Evolutionary conservation across 352 stramenopile species (phyloP), one percentile per base, ranked within the genome.

Genomic region (Plasmopara viticola): DNA sequence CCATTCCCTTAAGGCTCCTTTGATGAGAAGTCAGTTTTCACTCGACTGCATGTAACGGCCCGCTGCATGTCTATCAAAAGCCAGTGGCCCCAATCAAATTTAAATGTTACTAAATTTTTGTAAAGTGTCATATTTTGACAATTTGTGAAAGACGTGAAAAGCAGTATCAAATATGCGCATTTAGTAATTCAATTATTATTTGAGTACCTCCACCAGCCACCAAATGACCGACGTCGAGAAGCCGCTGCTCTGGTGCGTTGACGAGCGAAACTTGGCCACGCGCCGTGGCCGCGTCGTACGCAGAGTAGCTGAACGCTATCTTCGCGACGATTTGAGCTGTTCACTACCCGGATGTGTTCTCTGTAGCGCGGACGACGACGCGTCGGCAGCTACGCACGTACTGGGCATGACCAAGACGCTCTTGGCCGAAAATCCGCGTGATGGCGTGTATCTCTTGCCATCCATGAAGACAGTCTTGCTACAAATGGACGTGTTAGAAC

Each of bases 401-500:
- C 56, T 78, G 56, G 73, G 70, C 33, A 74, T 43, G 42, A 77
- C 65, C 48, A 79, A 89, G 64, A 74, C 81, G 37, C 65, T 86
- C 1, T 55, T 95, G 39, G 82, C 65, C 4, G 60, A 72, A 1
- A 59, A 34, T 38, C 78, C 83, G 15, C 66, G 72, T 17, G 60
- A 81, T 13, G 66, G 60, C 9, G 17, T 70, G 47, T 92, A 96
- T 51, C 51, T 96, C n/a, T 57, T 97, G 31, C 73, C 87, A 47
- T 92, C 92, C 38, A 95, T 92, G 62, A 89, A 95, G 68, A 80
- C 95, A 10, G 74, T 94, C 55, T 56, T 95, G n/a, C 65, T 81
- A 37, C 87, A 97, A 61, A 94, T 96, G 66, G 88, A 97, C 60
- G 61, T 87, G 60, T 66, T 97, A 31, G 86, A 97, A 60, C 82